These are phyloP conservation scores for Aspergillus carbonarius DNA, from an alignment of 2,329 filamentous ascomycete genomes.

Conservation along the genomic window DNA sequence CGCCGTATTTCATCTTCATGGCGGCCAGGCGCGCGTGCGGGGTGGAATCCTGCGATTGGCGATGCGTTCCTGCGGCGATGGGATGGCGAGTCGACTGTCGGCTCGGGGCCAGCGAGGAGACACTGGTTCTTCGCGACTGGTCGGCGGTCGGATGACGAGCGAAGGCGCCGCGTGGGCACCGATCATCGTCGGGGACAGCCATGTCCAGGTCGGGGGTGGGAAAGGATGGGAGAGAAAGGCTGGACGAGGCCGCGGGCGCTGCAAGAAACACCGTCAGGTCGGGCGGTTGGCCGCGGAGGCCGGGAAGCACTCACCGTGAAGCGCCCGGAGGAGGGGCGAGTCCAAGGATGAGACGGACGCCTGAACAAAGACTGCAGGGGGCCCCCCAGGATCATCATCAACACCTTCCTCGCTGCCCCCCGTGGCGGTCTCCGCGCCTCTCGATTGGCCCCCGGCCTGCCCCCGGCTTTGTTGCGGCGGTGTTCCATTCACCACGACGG, in stretches of 20 bases:
- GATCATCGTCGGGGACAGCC: not conserved
- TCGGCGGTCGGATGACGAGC: not conserved
- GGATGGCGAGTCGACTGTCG: not conserved
- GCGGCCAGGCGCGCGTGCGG: slow-evolving; percentile 4
- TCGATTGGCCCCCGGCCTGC: not conserved
- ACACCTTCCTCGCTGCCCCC: not conserved
- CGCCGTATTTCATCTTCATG: slow-evolving; percentile 1
- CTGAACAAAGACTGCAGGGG: slow-evolving; percentile 10
- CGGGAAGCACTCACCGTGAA: slow-evolving; percentile 14
- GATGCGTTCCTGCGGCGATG: not conserved
- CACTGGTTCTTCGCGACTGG: not conserved
- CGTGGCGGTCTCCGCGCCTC: not conserved
- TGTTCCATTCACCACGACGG: not conserved
- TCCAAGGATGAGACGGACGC: slow-evolving; percentile 17
- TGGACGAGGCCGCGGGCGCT: slow-evolving; percentile 14
- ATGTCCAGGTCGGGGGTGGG: not conserved
- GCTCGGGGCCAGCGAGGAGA: not conserved
- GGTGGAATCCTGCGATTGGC: not conserved
- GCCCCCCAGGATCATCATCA: not conserved
- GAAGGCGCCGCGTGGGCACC: not conserved
- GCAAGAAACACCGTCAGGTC: not conserved
- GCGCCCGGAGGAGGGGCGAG: slow-evolving; percentile 19
- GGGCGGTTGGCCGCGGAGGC: not conserved
- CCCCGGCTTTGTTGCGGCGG: not conserved
- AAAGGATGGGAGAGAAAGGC: slow-evolving; percentile 14